Evolutionary conservation across 2,329 filamentous ascomycete species (phyloP).

Genomic region (Diaporthe velutina): DNA sequence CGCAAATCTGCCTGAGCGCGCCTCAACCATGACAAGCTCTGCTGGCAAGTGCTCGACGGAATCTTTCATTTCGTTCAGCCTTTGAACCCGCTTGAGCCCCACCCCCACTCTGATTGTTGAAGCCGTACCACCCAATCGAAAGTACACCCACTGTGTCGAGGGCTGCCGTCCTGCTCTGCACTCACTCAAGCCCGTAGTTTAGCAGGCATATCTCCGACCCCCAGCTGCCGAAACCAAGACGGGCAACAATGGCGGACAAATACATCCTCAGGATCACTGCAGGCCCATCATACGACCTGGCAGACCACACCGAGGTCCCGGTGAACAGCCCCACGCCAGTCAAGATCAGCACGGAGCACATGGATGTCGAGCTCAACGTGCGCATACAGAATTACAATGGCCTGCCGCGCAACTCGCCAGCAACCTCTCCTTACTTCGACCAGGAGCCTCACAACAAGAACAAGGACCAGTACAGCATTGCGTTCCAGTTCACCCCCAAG

Average conservation of each 20-base stretch:
- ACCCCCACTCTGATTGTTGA: background rate
- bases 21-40: slow-evolving; percentile 1
- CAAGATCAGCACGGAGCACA: slow-evolving; percentile 72
- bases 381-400: slow-evolving; percentile 77
- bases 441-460: slow-evolving; percentile 74
- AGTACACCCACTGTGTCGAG: background rate
- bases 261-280: slow-evolving; percentile 88
- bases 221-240: background rate
- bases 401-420: slow-evolving; percentile 78
- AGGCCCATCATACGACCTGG: slow-evolving; percentile 79
- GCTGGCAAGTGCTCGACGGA: background rate
- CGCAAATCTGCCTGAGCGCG: background rate
- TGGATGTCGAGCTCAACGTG: slow-evolving; percentile 78
- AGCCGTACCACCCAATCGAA: background rate
- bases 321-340: slow-evolving; percentile 79
- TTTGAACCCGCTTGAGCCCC: background rate
- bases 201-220: background rate
- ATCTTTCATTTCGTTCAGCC: no score
- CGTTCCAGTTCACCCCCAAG: slow-evolving; percentile 83
- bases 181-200: background rate
- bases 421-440: slow-evolving; percentile 82
- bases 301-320: slow-evolving; percentile 78
- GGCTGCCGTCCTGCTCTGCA: background rate
- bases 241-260: slow-evolving; percentile 69
- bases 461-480: slow-evolving; percentile 87